Base-by-base conservation (phyloP, 768 basidiomycete genomes). In the Amanita polypyramis region DNA sequence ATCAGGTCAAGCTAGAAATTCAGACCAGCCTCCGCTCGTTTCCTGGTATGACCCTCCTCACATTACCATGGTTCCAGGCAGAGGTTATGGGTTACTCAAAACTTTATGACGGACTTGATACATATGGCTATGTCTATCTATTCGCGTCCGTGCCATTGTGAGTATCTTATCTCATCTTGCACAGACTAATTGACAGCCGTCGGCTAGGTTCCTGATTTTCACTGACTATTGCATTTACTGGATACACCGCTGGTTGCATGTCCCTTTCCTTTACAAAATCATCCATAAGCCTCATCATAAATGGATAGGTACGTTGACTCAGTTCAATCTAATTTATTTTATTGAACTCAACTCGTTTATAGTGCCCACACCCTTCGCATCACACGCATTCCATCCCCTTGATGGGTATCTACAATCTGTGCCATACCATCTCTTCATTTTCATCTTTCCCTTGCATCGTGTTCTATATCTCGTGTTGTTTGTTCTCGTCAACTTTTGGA, bases 211-310 rank as follows among this genome's bases (percentile, higher is more conserved):
- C 51, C 58, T 64, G 0, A 29, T 62, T 7, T 66, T 65, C 55
- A 99, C 95, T 14, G 96, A 99, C 65, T 88, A 91, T 56, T 70
- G 75, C 57, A 89, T 99, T 54, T 99, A 99, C 63, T 97, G 94
- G 93, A 72, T 95, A n/a, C 96, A 99, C 60, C 81, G 96, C 20
- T 73, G 75, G 66, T 71, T 95, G 47, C 96, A 99, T 61, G 69
- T 84, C 50, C 95, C 95, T 1, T 47, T 72, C 33, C 55, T 96
- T 50, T 99, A 99, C 74, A 98, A 95, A 62, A 67, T 73, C 49
- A 57, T 99, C 39, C 96, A 99, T 66, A 99, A 99, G 65, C 93
- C 95, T 1, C 96, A 99, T 63, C 96, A 99, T 75, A 94, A 89
- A 66, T 99, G 96, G 96, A 72, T 98, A 54, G 80, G 93, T 95